Conservation (phyloP, 768 basidiomycete species). For the Cystofilobasidium capitatum region DNA sequence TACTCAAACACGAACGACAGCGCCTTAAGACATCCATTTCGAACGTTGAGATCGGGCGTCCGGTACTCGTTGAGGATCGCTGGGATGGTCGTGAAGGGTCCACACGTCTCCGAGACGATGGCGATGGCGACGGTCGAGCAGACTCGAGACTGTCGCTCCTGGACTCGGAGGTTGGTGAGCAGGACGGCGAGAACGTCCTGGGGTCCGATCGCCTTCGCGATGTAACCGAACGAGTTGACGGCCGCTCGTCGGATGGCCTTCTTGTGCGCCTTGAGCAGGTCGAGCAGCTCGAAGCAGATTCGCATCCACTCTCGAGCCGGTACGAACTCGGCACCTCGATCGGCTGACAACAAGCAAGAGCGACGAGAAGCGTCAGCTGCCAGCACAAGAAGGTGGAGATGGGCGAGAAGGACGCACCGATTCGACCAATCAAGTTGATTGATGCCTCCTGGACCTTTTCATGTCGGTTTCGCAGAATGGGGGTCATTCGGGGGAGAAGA, state of each 20-base stretch:
- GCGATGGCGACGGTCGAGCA: slow-evolving; percentile 98
- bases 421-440: slow-evolving; percentile 98
- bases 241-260: slow-evolving; percentile 97
- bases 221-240: slow-evolving; percentile 98
- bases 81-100: slow-evolving; percentile 87
- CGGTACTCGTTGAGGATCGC: slow-evolving; percentile 98
- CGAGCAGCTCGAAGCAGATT: slow-evolving; percentile 95
- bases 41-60: slow-evolving; percentile 85
- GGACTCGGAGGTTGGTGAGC: slow-evolving; percentile 89
- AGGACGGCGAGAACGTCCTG: slow-evolving; percentile 95
- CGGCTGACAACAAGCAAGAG: slow-evolving; percentile 47
- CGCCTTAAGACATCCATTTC: slow-evolving; percentile 96
- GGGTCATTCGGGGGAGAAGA: slow-evolving; percentile 96
- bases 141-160: slow-evolving; percentile 97
- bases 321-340: slow-evolving; percentile 97
- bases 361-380: slow-evolving; percentile 6
- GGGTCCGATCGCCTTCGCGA: slow-evolving; percentile 97
- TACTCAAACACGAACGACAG: slow-evolving; percentile 99
- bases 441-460: slow-evolving; percentile 99
- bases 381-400: background rate
- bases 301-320: slow-evolving; percentile 99
- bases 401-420: slow-evolving; percentile 44
- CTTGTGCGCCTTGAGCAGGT: slow-evolving; percentile 96
- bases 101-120: slow-evolving; percentile 42
- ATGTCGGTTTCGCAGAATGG: slow-evolving; percentile 96